phyloP scores from a whole-genome alignment of 1,284 basidiomycete species.

The Phellopilus nigrolimitatus region DNA sequence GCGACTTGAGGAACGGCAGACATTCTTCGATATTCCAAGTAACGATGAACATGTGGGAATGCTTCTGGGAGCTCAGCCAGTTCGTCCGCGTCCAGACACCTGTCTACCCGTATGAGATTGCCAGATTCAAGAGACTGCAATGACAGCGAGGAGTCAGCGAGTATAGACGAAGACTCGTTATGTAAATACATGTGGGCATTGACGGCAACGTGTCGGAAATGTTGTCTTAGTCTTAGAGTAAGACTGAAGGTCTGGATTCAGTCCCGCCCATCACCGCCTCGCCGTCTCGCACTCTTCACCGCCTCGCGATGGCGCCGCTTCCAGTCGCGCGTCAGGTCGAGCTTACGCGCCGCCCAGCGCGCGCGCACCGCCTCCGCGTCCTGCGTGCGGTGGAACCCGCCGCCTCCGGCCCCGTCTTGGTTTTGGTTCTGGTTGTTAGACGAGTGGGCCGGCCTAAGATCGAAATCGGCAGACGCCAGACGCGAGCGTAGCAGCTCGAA shows the following conservation, averaged over 20 bases:
- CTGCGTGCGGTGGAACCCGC: slow-evolving; percentile 47
- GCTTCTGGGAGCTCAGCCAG: too few relatives aligned
- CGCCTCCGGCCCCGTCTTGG: too few relatives aligned
- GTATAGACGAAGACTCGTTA: too few relatives aligned
- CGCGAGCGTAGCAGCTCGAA: slow-evolving; percentile 40
- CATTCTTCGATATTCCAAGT: slow-evolving; percentile 26
- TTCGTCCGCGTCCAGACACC: too few relatives aligned
- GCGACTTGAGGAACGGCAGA: neutral
- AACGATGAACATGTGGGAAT: too few relatives aligned
- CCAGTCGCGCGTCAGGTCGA: slow-evolving; percentile 73
- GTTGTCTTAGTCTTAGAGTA: too few relatives aligned
- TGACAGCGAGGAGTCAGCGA: too few relatives aligned
- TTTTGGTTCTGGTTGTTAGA: neutral
- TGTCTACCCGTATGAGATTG: too few relatives aligned
- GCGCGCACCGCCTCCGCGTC: slow-evolving; percentile 59
- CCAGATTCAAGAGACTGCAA: too few relatives aligned
- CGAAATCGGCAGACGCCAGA: slow-evolving; percentile 36
- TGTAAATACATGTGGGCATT: too few relatives aligned
- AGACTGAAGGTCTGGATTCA: too few relatives aligned
- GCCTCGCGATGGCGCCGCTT: slow-evolving; percentile 78
- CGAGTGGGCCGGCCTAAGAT: slow-evolving; percentile 29
- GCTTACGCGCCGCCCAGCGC: slow-evolving; percentile 68
- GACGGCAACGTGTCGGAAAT: too few relatives aligned
- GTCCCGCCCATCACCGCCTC: slow-evolving; percentile 40
- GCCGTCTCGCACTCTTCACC: slow-evolving; percentile 58